Conservation (phyloP, 306 rosid genomes). For the Rosa persica region DNA sequence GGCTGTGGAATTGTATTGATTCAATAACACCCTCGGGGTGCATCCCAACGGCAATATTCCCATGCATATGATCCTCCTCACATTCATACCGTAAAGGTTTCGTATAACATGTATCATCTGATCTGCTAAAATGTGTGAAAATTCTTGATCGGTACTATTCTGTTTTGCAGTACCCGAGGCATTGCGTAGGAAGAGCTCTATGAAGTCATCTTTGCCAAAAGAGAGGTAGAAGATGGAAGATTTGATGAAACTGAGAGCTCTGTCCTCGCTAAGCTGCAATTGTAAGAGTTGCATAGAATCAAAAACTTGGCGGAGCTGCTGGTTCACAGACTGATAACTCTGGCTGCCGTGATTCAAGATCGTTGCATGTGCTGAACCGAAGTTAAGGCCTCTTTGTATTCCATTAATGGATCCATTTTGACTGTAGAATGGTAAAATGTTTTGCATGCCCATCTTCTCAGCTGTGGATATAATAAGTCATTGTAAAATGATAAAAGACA, state of each 20-base stretch:
- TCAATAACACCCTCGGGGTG: constrained; percentile 50
- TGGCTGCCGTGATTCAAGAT: constrained; percentile 59
- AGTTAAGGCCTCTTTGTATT: constrained; percentile 61
- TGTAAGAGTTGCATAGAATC: constrained; percentile 69
- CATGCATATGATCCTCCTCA: constrained; percentile 65
- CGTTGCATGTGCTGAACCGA: constrained; percentile 80
- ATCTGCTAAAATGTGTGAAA: constrained; percentile 54
- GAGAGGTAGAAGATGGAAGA: constrained; percentile 74
- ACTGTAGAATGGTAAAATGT: constrained; percentile 49
- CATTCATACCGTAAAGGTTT: constrained; percentile 60
- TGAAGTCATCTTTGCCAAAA: constrained; percentile 78
- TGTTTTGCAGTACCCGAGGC: constrained; percentile 21
- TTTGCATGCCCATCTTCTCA: constrained; percentile 60
- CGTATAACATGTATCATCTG: constrained; percentile 65
- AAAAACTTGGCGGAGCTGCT: constrained; percentile 75
- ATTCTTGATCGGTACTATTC: constrained; percentile 23
- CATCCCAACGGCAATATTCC: constrained; percentile 82
- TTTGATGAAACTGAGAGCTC: constrained; percentile 47
- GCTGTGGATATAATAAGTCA: constrained; percentile 37
- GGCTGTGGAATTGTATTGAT: constrained; percentile 14
- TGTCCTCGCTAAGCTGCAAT: constrained; percentile 43
- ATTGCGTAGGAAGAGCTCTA: constrained; percentile 45
- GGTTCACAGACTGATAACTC: constrained; percentile 79
- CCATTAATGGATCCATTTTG: constrained; percentile 69
- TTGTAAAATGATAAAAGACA: background rate